Evolutionary conservation across 371 early-diverging fungal species (phyloP).

Genomic region (Circinella umbellata): DNA sequence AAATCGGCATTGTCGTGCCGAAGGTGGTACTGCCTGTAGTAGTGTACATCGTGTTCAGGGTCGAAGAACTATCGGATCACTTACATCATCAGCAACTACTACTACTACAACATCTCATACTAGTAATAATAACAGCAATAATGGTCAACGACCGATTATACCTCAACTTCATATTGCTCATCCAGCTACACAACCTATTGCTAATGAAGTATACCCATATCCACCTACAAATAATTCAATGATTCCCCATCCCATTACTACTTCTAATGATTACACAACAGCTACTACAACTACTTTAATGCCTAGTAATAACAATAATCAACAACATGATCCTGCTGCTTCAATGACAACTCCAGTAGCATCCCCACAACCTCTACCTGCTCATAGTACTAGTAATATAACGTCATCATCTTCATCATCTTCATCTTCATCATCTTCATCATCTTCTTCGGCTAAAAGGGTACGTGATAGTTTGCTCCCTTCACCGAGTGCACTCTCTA

Average conservation of each 20-base stretch:
- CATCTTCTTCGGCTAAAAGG: conserved; percentile 2
- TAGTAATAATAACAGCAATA: background rate
- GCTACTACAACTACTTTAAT: conserved; percentile 15
- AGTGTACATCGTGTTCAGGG: conserved; percentile 11
- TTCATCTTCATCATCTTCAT: background rate
- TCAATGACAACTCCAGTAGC: conserved; percentile 14
- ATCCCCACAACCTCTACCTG: background rate
- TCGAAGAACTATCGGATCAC: conserved; percentile 14
- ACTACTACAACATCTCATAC: background rate
- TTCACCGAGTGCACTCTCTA: conserved; percentile 21
- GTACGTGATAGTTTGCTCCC: conserved; percentile 8
- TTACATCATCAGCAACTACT: conserved; percentile 1
- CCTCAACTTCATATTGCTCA: conserved; percentile 33
- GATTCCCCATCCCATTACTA: background rate
- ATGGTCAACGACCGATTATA: conserved; percentile 22
- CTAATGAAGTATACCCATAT: conserved; percentile 17
- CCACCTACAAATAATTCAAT: conserved; percentile 19
- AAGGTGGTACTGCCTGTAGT: conserved; percentile 60
- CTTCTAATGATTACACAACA: conserved; percentile 15
- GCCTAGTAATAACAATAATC: background rate
- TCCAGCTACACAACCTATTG: conserved; percentile 34
- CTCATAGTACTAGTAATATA: background rate
- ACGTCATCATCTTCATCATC: background rate
- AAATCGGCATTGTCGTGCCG: conserved; percentile 73
- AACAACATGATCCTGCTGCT: conserved; percentile 3